Evolutionary conservation across 495 filamentous ascomycete genomes (phyloP).

Genomic region (Saxispiralis lemnorum): DNA sequence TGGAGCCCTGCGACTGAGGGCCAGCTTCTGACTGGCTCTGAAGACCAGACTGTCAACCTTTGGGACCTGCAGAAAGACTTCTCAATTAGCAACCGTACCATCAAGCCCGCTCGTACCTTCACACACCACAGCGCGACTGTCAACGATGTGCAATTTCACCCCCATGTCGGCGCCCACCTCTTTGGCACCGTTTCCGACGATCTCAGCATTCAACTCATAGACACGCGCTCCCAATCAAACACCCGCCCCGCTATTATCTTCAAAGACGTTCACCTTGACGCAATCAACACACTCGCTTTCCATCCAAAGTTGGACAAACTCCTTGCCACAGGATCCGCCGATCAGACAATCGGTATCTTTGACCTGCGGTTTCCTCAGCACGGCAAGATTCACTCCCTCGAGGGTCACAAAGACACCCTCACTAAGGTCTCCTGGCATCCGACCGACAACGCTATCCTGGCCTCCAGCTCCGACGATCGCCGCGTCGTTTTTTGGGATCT

Average conservation of each 20-base stretch:
- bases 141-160: constrained; percentile 92
- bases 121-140: constrained; percentile 81
- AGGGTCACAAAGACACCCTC: constrained; percentile 73
- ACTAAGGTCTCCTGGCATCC: constrained; percentile 91
- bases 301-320: constrained; percentile 75
- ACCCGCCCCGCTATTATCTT: constrained; percentile 45
- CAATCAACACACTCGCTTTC: constrained; percentile 86
- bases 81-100: constrained; percentile 30
- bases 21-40: constrained; percentile 70
- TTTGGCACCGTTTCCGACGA: constrained; percentile 94
- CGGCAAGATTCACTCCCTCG: constrained; percentile 61
- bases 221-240: constrained; percentile 47
- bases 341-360: constrained; percentile 90
- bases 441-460: constrained; percentile 67
- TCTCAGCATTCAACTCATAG: constrained; percentile 77
- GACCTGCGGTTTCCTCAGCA: constrained; percentile 61
- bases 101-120: constrained; percentile 55
- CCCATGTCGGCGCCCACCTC: constrained; percentile 48
- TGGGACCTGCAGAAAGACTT: constrained; percentile 42
- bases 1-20: constrained; percentile 81
- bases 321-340: constrained; percentile 79
- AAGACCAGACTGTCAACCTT: constrained; percentile 75
- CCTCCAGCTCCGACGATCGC: constrained; percentile 79
- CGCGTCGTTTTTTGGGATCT: constrained; percentile 94
- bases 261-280: constrained; percentile 54